Evolutionary conservation across 306 rosid species (phyloP).

Genomic region (Styphnolobium japonicum): DNA sequence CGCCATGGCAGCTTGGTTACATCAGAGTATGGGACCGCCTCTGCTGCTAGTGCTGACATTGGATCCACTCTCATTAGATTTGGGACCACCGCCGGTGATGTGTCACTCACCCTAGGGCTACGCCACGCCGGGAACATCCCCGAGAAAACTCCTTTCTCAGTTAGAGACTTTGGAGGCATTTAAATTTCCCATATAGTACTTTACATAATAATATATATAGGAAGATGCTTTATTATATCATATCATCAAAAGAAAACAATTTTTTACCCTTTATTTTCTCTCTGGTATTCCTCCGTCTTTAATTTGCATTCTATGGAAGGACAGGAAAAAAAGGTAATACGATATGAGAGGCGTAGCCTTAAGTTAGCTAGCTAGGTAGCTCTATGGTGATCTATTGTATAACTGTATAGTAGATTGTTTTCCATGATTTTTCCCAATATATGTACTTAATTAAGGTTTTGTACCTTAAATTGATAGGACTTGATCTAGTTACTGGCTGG

Average conservation of each 20-base stretch:
- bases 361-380: conserved; percentile 21
- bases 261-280: not conserved
- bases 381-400: conserved; percentile 37
- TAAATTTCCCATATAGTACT: conserved; percentile 20
- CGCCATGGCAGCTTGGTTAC: conserved; percentile 47
- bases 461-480: conserved; percentile 22
- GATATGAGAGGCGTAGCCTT: conserved; percentile 36
- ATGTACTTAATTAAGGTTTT: conserved; percentile 21
- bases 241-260: conserved; percentile 21
- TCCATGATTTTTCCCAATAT: conserved; percentile 9
- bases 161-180: conserved; percentile 78
- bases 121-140: conserved; percentile 93
- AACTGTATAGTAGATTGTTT: conserved; percentile 62
- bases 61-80: conserved; percentile 76
- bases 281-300: conserved; percentile 4
- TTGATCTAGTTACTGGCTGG: conserved; percentile 28
- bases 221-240: conserved; percentile 26
- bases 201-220: conserved; percentile 21
- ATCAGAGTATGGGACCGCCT: conserved; percentile 62
- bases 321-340: conserved; percentile 20
- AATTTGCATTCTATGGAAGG: conserved; percentile 28
- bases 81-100: conserved; percentile 90
- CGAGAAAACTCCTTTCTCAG: conserved; percentile 66
- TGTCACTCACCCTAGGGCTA: conserved; percentile 95
- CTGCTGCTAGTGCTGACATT: conserved; percentile 50